Evolutionary conservation across 176 grass and related monocot genomes (phyloP).

Genomic region (Aegilops sharonensis): DNA sequence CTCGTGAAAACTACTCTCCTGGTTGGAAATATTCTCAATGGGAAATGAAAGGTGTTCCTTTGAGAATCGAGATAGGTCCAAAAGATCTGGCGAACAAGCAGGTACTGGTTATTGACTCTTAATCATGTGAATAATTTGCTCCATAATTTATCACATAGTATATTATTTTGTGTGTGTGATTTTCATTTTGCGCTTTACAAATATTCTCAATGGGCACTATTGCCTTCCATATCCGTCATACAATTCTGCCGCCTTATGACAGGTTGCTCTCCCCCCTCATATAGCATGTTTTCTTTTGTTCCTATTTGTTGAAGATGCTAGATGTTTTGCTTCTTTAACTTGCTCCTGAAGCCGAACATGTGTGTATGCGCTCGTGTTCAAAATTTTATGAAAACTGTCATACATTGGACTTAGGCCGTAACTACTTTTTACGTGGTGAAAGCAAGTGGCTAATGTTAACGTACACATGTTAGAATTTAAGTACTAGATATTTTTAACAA

Average conservation of each 20-base stretch:
- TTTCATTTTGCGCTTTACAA: constrained; percentile 6
- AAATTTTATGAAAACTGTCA: neutral
- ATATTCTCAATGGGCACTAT: neutral
- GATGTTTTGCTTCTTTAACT: neutral
- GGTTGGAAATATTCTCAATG: constrained; percentile 99
- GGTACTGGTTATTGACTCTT: constrained; percentile 37
- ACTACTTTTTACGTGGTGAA: neutral
- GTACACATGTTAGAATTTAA: too few species aligned
- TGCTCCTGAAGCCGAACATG: neutral
- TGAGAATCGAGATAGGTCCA: constrained; percentile 97
- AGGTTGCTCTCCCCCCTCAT: neutral
- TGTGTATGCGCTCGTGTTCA: neutral
- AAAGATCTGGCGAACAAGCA: constrained; percentile 93
- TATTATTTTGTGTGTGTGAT: neutral
- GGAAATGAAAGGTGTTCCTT: constrained; percentile 97
- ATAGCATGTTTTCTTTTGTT: neutral
- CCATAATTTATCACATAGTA: neutral
- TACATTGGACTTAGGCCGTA: neutral
- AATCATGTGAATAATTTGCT: too few species aligned
- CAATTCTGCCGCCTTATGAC: neutral
- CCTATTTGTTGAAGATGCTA: neutral
- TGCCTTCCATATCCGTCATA: constrained; percentile 11
- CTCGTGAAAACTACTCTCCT: constrained; percentile 88
- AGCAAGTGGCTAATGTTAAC: neutral
- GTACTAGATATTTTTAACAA: too few species aligned